Evolutionary conservation across 2,329 filamentous ascomycete species (phyloP).

Genomic region (Fusarium phyllophilum): DNA sequence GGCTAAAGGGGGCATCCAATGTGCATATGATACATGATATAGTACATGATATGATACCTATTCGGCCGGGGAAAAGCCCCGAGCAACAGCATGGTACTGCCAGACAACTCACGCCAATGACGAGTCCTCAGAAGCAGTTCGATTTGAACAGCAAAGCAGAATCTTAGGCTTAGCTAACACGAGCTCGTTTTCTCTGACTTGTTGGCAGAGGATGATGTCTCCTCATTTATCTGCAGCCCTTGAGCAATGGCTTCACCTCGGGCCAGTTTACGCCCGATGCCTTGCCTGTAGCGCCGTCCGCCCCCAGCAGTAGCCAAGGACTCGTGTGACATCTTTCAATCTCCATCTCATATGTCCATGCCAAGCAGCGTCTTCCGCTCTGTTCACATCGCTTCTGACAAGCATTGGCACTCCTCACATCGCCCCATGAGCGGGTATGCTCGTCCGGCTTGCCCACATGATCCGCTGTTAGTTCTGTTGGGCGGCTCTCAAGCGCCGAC

Average conservation of each 20-base stretch:
- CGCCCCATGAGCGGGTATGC: constrained; percentile 50
- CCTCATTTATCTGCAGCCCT: constrained; percentile 36
- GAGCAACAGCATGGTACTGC: constrained; percentile 12
- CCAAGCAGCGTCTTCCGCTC: constrained; percentile 55
- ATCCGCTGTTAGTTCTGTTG: constrained; percentile 55
- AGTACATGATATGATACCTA: constrained; percentile 19
- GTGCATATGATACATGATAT: constrained; percentile 22
- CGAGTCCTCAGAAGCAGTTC: constrained; percentile 8
- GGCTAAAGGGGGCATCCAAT: constrained; percentile 29
- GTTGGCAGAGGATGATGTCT: not conserved
- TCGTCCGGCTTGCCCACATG: constrained; percentile 63
- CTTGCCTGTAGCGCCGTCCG: constrained; percentile 38
- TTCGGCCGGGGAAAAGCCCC: constrained; percentile 16
- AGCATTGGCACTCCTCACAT: constrained; percentile 52
- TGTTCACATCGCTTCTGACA: constrained; percentile 57
- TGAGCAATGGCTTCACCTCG: constrained; percentile 42
- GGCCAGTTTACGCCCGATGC: constrained; percentile 49
- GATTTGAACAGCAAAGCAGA: constrained; percentile 11
- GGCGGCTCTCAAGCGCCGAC: constrained; percentile 50
- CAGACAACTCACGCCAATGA: constrained; percentile 19
- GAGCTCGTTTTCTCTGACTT: not conserved
- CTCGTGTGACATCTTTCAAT: constrained; percentile 55
- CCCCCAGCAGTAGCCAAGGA: constrained; percentile 62
- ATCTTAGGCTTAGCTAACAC: not conserved
- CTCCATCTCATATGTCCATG: constrained; percentile 61